Conservation (phyloP, 306 rosid species). For the Lotus japonicus region DNA sequence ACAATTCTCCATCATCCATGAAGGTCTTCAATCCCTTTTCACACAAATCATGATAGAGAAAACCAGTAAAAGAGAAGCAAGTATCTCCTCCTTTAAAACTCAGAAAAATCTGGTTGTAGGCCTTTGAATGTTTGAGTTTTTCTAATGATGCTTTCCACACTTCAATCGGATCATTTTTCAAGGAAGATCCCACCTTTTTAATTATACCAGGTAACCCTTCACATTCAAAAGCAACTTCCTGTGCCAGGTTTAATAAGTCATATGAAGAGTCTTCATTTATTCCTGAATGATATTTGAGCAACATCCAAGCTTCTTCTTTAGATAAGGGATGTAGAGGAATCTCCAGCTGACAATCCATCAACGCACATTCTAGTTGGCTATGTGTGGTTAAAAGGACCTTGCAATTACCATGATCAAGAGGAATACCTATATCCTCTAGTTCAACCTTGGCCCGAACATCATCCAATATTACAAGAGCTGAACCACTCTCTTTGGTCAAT, state of each 20-base stretch:
- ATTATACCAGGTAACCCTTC: conserved; percentile 12
- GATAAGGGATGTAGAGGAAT: not conserved
- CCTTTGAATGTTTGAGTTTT: too few species aligned
- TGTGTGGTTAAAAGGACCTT: conserved; percentile 8
- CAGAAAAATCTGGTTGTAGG: not conserved
- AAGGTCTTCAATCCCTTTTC: not conserved
- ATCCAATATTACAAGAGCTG: conserved; percentile 8
- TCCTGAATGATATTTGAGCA: not conserved
- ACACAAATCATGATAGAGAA: not conserved
- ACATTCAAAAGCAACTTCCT: not conserved
- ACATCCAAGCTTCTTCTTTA: not conserved
- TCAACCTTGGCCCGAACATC: conserved; percentile 1
- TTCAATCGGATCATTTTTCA: not conserved
- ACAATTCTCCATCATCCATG: conserved; percentile 10
- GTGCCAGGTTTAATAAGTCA: not conserved
- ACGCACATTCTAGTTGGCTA: not conserved
- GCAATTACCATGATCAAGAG: not conserved
- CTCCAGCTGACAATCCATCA: not conserved
- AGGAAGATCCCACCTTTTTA: not conserved
- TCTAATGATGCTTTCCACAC: not conserved
- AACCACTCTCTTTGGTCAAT: too few species aligned
- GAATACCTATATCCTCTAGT: conserved; percentile 14
- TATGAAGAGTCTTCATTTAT: not conserved
- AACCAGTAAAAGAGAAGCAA: not conserved
- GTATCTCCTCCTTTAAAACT: conserved; percentile 2